These are phyloP conservation scores for Sistotremastrum suecicum DNA, from an alignment of 768 basidiomycete species.

Conservation along the genomic window DNA sequence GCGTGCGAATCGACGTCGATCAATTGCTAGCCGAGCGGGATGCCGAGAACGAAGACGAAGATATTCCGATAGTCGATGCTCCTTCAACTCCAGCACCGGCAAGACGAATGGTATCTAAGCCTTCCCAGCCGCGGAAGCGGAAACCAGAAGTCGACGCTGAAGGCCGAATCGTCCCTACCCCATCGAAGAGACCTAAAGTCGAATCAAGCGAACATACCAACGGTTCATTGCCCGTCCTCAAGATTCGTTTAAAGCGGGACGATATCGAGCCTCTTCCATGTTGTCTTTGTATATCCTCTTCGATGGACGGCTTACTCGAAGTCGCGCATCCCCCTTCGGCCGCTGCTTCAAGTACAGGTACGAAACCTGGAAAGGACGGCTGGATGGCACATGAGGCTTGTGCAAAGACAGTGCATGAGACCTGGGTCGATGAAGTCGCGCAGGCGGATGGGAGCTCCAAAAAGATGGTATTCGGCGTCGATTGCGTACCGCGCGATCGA, in stretches of 20 bases:
- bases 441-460: conserved; percentile 15
- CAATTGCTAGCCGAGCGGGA: conserved; percentile 60
- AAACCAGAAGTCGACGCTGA: conserved; percentile 36
- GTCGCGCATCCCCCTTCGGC: conserved; percentile 37
- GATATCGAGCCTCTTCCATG: conserved; percentile 48
- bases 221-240: conserved; percentile 23
- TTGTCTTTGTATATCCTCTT: conserved; percentile 48
- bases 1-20: conserved; percentile 90
- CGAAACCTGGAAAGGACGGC: conserved; percentile 13
- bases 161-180: conserved; percentile 9
- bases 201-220: not conserved
- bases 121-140: conserved; percentile 19
- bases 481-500: conserved; percentile 77
- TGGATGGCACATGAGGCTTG: conserved; percentile 78
- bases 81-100: conserved; percentile 9
- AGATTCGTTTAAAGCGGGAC: conserved; percentile 47
- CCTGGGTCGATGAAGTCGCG: conserved; percentile 72
- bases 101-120: conserved; percentile 8
- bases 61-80: conserved; percentile 10
- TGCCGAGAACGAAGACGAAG: conserved; percentile 23
- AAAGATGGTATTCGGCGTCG: conserved; percentile 69
- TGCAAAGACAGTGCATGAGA: conserved; percentile 75
- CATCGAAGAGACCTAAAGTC: conserved; percentile 4
- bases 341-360: too few species aligned
- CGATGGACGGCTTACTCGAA: conserved; percentile 38